phyloP scores from a whole-genome alignment of 2,329 filamentous ascomycete species.

The Corinectria fuckeliana region DNA sequence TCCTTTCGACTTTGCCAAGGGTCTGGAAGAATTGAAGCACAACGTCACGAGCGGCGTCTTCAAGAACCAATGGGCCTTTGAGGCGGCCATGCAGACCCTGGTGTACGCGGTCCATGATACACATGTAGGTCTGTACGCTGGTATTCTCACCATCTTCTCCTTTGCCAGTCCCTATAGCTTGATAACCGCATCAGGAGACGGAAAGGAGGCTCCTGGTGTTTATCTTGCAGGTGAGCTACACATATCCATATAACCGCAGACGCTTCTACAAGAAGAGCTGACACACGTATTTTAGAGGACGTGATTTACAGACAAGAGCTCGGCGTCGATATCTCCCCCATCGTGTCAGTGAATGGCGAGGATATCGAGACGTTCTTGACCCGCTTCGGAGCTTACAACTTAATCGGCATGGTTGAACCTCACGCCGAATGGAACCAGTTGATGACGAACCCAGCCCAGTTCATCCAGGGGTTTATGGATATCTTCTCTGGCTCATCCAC shows the following conservation, averaged over 20 bases:
- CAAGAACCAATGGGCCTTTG: constrained; percentile 3
- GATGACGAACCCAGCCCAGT: background rate
- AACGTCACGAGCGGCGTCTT: too few species aligned
- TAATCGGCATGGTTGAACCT: constrained; percentile 3
- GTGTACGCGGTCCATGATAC: background rate
- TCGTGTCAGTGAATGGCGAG: constrained; percentile 2
- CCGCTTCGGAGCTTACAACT: background rate
- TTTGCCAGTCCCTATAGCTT: background rate
- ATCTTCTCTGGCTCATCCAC: background rate
- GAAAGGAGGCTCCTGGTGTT: background rate
- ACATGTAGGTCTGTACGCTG: background rate
- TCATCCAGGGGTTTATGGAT: background rate
- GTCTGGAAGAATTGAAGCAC: too few species aligned
- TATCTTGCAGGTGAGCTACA: too few species aligned
- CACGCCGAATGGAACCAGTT: constrained; percentile 3
- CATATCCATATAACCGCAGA: too few species aligned
- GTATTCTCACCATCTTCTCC: background rate
- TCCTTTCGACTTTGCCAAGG: too few species aligned
- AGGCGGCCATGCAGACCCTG: constrained; percentile 2
- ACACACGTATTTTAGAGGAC: too few species aligned
- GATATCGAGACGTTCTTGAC: background rate
- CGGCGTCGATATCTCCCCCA: background rate
- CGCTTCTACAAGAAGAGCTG: too few species aligned
- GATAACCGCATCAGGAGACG: constrained; percentile 3
- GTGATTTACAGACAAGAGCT: too few species aligned